These are phyloP conservation scores for Volvox reticuliferus DNA, from an alignment of 139 green algal species.

Conservation along the genomic window DNA sequence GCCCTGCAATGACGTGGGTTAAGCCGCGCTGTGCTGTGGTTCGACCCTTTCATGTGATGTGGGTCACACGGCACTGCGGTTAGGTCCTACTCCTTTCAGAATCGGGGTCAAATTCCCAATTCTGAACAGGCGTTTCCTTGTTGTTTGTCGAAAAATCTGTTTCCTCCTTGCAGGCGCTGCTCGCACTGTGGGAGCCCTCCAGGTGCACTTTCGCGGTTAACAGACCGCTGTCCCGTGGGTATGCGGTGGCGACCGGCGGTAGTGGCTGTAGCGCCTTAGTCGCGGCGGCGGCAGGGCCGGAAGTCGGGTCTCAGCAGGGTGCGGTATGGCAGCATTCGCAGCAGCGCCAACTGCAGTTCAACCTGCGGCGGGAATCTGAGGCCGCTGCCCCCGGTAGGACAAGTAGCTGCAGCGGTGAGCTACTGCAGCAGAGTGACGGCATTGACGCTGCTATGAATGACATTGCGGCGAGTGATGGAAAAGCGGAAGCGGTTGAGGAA, in stretches of 20 bases:
- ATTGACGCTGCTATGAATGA: background rate
- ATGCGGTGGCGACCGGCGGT: background rate
- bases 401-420: background rate
- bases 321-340: background rate
- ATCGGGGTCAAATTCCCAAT: no score
- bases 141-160: no score
- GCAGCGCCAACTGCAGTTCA: slow-evolving; percentile 16
- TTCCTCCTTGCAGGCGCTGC: slow-evolving; percentile 56
- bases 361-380: background rate
- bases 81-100: no score
- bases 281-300: background rate
- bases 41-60: no score
- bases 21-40: no score
- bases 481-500: slow-evolving; percentile 10
- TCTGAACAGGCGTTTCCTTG: no score
- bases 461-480: slow-evolving; percentile 13
- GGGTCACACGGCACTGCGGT: no score
- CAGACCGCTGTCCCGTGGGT: background rate
- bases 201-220: slow-evolving; percentile 76
- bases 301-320: background rate
- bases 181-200: slow-evolving; percentile 75
- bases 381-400: no score
- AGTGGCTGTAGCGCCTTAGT: slow-evolving; percentile 15
- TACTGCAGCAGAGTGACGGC: background rate
- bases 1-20: no score